Percentiles rank a stretch among this genome's conserved stretches.
Conservation (phyloP, 352 stramenopile species). For the Elongisporangium anandrum region DNA sequence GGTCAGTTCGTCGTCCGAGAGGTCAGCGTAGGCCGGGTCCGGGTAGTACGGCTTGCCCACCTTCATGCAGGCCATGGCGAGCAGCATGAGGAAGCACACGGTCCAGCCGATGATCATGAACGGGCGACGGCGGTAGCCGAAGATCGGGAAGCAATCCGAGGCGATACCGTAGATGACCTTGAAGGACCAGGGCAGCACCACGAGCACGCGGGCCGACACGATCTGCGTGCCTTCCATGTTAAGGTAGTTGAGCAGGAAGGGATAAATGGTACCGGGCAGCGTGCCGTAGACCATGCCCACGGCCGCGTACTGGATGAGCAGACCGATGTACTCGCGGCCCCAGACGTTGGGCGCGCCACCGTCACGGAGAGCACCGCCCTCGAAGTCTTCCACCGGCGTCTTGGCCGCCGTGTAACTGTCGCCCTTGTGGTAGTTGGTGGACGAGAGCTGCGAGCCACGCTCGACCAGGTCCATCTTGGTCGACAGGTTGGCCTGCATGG, state of each 20-base stretch:
- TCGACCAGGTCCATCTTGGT: background rate
- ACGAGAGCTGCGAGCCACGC: background rate
- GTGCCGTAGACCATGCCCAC: conserved; percentile 60
- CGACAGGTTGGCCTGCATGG: background rate
- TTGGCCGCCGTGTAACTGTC: background rate
- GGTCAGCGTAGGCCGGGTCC: conserved; percentile 17
- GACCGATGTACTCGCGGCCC: conserved; percentile 40
- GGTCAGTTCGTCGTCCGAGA: conserved; percentile 3
- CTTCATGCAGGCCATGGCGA: conserved; percentile 36
- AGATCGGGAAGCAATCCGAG: conserved; percentile 65
- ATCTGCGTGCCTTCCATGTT: conserved; percentile 66
- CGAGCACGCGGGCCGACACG: conserved; percentile 48
- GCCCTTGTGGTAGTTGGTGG: background rate
- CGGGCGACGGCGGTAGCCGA: conserved; percentile 45
- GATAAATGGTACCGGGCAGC: conserved; percentile 58
- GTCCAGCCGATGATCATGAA: conserved; percentile 72
- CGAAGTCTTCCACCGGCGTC: conserved; percentile 6
- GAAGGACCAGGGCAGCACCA: conserved; percentile 57
- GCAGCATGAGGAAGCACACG: conserved; percentile 43
- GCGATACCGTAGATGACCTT: conserved; percentile 65
- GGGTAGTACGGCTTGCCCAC: conserved; percentile 52
- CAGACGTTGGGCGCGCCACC: conserved; percentile 52
- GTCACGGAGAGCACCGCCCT: conserved; percentile 23
- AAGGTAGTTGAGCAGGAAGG: conserved; percentile 74
- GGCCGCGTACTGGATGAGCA: conserved; percentile 66